phyloP scores from a whole-genome alignment of 768 basidiomycete genomes.

The Gymnopilus junonius region DNA sequence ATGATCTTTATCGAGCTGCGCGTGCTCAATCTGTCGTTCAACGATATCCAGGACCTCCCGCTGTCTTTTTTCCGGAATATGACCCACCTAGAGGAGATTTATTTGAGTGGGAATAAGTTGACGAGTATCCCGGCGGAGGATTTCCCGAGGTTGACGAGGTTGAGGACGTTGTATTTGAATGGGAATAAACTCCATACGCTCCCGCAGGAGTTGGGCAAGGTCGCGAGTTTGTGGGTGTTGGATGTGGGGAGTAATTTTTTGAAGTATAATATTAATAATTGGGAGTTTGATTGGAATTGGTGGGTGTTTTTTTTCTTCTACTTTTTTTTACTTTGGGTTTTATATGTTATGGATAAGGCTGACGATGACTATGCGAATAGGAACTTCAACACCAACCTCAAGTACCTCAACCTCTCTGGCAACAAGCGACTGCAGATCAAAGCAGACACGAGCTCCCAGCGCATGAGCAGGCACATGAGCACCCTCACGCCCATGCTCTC shows the following conservation, averaged over 20 bases:
- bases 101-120: conserved; percentile 94
- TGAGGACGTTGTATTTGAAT: conserved; percentile 85
- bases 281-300: conserved; percentile 99
- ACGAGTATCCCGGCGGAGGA: conserved; percentile 91
- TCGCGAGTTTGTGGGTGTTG: conserved; percentile 76
- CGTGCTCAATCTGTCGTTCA: conserved; percentile 92
- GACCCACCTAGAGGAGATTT: conserved; percentile 78
- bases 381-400: conserved; percentile 95
- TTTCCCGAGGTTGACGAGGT: conserved; percentile 65
- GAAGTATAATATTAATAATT: conserved; percentile 98
- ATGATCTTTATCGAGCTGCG: conserved; percentile 77
- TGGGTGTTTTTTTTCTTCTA: conserved; percentile 38
- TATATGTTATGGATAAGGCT: background rate
- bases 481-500: conserved; percentile 52
- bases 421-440: conserved; percentile 98
- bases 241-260: conserved; percentile 94
- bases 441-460: conserved; percentile 46
- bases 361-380: conserved; percentile 42
- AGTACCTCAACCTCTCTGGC: conserved; percentile 95
- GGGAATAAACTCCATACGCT: conserved; percentile 93
- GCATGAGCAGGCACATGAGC: conserved; percentile 5
- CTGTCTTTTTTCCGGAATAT: conserved; percentile 74
- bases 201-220: conserved; percentile 87
- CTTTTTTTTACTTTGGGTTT: background rate
- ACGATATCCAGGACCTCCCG: conserved; percentile 90